phyloP scores from a whole-genome alignment of 2,329 filamentous ascomycete genomes.

The Didymellaceae sp. region DNA sequence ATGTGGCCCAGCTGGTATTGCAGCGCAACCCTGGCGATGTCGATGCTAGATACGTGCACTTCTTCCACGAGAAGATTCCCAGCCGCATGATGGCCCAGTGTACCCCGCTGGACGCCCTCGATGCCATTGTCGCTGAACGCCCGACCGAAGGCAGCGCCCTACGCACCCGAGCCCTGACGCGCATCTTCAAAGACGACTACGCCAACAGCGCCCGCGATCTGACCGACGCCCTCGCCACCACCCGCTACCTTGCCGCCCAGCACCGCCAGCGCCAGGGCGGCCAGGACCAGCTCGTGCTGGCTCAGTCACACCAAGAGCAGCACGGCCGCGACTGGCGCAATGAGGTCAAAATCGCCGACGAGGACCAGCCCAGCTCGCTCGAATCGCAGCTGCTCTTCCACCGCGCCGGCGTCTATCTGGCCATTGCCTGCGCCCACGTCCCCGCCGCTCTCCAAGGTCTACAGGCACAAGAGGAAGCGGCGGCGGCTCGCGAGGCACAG shows the following conservation, averaged over 20 bases:
- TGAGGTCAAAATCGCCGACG: conserved; percentile 61
- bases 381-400: conserved; percentile 79
- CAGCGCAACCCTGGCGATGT: conserved; percentile 70
- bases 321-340: conserved; percentile 56
- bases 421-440: conserved; percentile 72
- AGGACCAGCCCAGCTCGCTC: conserved; percentile 75
- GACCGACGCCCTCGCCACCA: conserved; percentile 68
- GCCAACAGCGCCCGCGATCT: conserved; percentile 73
- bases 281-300: conserved; percentile 61
- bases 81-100: conserved; percentile 74
- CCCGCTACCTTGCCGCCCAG: conserved; percentile 58
- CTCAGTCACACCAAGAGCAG: conserved; percentile 38
- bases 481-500: conserved; percentile 32
- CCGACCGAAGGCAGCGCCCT: conserved; percentile 71
- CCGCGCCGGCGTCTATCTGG: conserved; percentile 74
- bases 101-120: conserved; percentile 70
- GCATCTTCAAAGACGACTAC: conserved; percentile 77
- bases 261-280: conserved; percentile 44
- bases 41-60: conserved; percentile 87
- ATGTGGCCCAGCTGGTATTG: conserved; percentile 75
- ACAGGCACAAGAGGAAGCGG: conserved; percentile 48
- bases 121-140: conserved; percentile 69
- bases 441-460: conserved; percentile 61
- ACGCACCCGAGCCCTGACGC: conserved; percentile 76
- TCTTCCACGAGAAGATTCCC: conserved; percentile 90